Evolutionary conservation across 2,329 filamentous ascomycete species (phyloP).

Genomic region (Hirsutella minnesotensis): DNA sequence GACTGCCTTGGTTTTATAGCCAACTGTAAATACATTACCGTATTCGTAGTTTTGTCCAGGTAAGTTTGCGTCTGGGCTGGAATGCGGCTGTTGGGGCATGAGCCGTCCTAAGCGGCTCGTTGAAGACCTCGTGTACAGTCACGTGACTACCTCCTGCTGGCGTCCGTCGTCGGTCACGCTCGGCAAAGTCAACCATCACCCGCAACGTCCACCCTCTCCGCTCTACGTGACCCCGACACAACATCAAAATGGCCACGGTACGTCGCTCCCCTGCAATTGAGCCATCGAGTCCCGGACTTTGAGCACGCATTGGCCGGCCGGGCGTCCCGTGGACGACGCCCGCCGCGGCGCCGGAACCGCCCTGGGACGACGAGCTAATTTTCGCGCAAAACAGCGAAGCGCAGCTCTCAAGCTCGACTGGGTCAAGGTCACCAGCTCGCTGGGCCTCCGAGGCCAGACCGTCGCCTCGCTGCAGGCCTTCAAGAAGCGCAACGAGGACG

Average conservation of each 20-base stretch:
- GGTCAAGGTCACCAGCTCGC: constrained; percentile 85
- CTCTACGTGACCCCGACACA: constrained; percentile 33
- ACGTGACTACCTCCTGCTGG: constrained; percentile 4
- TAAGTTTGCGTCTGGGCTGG: background rate
- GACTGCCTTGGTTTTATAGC: too few relatives aligned
- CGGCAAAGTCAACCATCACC: constrained; percentile 34
- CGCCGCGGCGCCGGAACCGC: background rate
- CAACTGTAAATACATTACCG: too few relatives aligned
- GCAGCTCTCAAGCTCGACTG: constrained; percentile 99
- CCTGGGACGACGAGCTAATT: constrained; percentile 40
- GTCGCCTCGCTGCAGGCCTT: constrained; percentile 84
- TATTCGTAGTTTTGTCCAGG: too few relatives aligned
- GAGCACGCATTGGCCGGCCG: background rate
- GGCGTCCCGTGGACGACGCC: too few relatives aligned
- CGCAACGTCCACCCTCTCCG: constrained; percentile 37
- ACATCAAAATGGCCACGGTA: constrained; percentile 58
- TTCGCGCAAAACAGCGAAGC: constrained; percentile 60
- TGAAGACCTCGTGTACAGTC: background rate
- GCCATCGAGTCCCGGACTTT: background rate
- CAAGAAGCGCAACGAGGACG: constrained; percentile 99
- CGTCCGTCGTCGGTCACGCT: constrained; percentile 22
- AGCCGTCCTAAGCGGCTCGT: too few relatives aligned
- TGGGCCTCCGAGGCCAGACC: constrained; percentile 93
- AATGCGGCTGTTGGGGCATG: background rate
- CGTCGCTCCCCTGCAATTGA: constrained; percentile 29